phyloP scores from a whole-genome alignment of 192 early-diverging fungal species.

The Coemansia sp. region DNA sequence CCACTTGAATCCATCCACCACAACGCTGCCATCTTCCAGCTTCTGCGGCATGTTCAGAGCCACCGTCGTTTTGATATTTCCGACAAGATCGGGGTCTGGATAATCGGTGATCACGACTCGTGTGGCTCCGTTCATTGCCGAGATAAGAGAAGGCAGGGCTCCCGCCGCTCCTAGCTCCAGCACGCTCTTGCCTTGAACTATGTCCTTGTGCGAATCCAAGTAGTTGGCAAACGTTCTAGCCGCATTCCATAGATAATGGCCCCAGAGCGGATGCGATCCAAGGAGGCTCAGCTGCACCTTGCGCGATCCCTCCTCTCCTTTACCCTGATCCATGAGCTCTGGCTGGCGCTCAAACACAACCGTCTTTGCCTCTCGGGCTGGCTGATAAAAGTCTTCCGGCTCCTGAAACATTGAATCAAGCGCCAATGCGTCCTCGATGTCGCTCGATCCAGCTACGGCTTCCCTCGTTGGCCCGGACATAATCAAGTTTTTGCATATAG shows the following conservation, averaged over 20 bases:
- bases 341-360: slow-evolving; percentile 59
- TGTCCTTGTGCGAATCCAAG: slow-evolving; percentile 69
- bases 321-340: slow-evolving; percentile 26
- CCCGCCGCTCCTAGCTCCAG: slow-evolving; percentile 88
- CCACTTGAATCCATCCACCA: slow-evolving; percentile 50
- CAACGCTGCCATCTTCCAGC: slow-evolving; percentile 16
- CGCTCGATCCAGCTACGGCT: neutral
- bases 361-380: slow-evolving; percentile 60
- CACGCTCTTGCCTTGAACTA: slow-evolving; percentile 64
- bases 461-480: neutral
- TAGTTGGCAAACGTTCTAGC: slow-evolving; percentile 78
- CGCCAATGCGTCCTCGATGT: slow-evolving; percentile 20
- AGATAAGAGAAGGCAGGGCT: slow-evolving; percentile 75
- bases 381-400: slow-evolving; percentile 49
- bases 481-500: neutral
- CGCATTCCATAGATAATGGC: slow-evolving; percentile 91
- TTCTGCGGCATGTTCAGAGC: slow-evolving; percentile 61
- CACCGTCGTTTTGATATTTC: slow-evolving; percentile 75
- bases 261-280: slow-evolving; percentile 82
- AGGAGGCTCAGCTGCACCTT: slow-evolving; percentile 62
- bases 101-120: slow-evolving; percentile 59
- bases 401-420: slow-evolving; percentile 38
- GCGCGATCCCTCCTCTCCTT: neutral
- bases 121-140: slow-evolving; percentile 70
- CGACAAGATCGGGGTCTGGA: slow-evolving; percentile 70